Percentiles rank a stretch among this genome's conserved stretches.
phyloP scores from a whole-genome alignment of 176 grass and related monocot genomes.

The Oryza australiensis region DNA sequence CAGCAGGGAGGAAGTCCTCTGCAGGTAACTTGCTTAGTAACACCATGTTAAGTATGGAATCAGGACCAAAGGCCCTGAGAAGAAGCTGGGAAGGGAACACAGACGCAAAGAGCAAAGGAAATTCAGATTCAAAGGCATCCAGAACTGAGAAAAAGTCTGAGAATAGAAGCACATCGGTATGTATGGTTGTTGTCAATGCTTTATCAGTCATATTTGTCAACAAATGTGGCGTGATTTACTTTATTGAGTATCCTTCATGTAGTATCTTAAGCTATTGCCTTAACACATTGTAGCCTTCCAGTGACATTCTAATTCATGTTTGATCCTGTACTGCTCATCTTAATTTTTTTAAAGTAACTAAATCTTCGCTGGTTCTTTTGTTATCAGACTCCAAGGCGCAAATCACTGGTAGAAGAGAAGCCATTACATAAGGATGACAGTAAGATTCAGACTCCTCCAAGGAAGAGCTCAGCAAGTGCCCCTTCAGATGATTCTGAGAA shows the following conservation, averaged over 20 bases:
- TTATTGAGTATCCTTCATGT: conserved; percentile 10
- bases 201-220: conserved; percentile 20
- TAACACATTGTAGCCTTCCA: not conserved
- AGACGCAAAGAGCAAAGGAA: conserved; percentile 45
- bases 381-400: conserved; percentile 66
- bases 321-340: conserved; percentile 10
- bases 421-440: conserved; percentile 57
- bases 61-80: conserved; percentile 65
- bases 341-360: conserved; percentile 5
- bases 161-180: conserved; percentile 60
- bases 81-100: conserved; percentile 78
- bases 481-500: conserved; percentile 65
- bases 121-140: conserved; percentile 55
- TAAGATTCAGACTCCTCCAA: conserved; percentile 70
- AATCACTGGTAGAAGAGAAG: conserved; percentile 64
- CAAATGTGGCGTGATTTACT: not conserved
- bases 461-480: conserved; percentile 65
- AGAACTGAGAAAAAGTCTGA: conserved; percentile 62
- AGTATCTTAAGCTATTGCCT: not conserved
- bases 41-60: conserved; percentile 41
- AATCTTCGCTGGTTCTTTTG: conserved; percentile 18
- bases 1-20: conserved; percentile 71
- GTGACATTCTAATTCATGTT: not conserved
- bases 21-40: conserved; percentile 51
- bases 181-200: conserved; percentile 43